Evolutionary conservation across 2,329 filamentous ascomycete genomes (phyloP).

Genomic region (Fusarium bactridioides): DNA sequence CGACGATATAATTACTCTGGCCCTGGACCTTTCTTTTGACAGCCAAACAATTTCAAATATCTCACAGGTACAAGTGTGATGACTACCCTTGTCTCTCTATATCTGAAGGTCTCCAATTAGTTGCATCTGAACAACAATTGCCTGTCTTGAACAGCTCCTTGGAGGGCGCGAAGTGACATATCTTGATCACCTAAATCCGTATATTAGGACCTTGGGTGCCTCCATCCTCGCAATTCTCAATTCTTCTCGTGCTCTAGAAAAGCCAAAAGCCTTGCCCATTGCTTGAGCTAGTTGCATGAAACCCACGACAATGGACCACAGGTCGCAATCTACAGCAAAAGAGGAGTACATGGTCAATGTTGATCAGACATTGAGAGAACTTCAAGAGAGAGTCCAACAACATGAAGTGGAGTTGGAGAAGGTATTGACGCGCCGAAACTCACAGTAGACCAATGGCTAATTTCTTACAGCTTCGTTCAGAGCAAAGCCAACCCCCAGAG

Average conservation of each 20-base stretch:
- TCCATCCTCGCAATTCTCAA: background rate
- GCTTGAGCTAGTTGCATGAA: background rate
- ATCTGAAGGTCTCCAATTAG: background rate
- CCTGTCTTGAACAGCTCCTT: background rate
- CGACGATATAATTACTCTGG: background rate
- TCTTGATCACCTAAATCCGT: background rate
- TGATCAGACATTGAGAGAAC: conserved; percentile 71
- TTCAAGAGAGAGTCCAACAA: conserved; percentile 66
- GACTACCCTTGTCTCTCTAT: background rate
- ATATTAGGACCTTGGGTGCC: background rate
- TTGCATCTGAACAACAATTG: background rate
- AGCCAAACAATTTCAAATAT: background rate
- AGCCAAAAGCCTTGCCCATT: background rate
- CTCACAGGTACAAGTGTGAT: background rate
- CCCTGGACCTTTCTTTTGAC: background rate
- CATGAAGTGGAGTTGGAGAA: conserved; percentile 59
- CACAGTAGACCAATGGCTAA: background rate
- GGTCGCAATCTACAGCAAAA: conserved; percentile 36
- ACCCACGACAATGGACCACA: conserved; percentile 37
- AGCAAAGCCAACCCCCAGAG: conserved; percentile 33
- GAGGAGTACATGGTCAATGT: conserved; percentile 58
- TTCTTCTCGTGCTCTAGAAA: background rate
- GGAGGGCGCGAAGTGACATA: background rate
- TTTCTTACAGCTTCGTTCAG: conserved; percentile 41
- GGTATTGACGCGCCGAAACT: conserved; percentile 43